Evolutionary conservation across 164 flowering plant genomes (phyloP), one percentile per base, ranked within the genome.

Genomic region (Magnolia kwangsiensis): DNA sequence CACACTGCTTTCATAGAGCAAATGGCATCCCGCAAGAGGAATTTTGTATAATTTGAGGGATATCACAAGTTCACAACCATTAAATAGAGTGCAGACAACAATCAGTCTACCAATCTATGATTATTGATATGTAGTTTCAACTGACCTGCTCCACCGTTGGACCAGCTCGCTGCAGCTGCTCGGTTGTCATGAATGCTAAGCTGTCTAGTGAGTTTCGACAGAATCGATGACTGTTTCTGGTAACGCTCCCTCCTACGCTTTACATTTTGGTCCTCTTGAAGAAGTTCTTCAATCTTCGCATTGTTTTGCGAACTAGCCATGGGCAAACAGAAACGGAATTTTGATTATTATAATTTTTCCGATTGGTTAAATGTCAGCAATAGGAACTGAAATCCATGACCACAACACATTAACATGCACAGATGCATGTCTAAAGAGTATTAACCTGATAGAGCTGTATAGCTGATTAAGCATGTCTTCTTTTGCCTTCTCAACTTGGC

Each of bases 401-500:
- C 0, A 19, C 16, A 8, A 55, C 13, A 55, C 13, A 55, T 55
- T 55, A 3, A 55, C 61, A 55, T 16, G 3, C 71, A 37, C 8
- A 65, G 2, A 13, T 20, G 68, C 11, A 24, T 20, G 24, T 6
- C 45, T 14, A 20, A 5, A 29, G 21, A 16, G 18, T 7, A 75
- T 75, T 55, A 76, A 96, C 99, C 99, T 96, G 80, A 96, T 73
- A 29, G 95, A 88, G 84, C 94, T 94, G 85, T 96, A 96, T 67
- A 96, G 81, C 81, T 93, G 97, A 81, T 86, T 96, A 23, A 96
- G 93, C 99, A 94, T 96, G 81, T 96, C 99, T 89, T 96, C 98
- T 80, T 93, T 96, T 5, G 99, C 97, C 81, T 94, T 96, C 81
- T 96, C 99, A 20, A 96, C 99, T 94, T 96, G 99, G 81, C 99